Evolutionary conservation across 176 grass and related monocot species (phyloP), one percentile per base, ranked within the genome.

Genomic region (Canna indica): DNA sequence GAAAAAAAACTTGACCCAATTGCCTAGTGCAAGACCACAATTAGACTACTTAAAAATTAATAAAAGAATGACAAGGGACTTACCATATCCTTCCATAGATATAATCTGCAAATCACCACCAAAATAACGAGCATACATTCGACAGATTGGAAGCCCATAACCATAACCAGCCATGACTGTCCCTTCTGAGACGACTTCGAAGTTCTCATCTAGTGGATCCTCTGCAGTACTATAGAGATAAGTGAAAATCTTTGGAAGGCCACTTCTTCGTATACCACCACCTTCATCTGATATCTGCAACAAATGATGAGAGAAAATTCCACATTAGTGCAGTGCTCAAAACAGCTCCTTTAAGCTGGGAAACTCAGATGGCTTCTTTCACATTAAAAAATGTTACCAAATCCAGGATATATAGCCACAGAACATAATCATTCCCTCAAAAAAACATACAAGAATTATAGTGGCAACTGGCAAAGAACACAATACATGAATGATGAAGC

Each of bases 61-160:
- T 12, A 45, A 22, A 58, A 74, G 61, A 64, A 32, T 65, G 70
- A n/a, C n/a, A n/a, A n/a, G n/a, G 47, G 45, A 56, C 79, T 68
- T 87, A 97, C 93, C 93, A 75, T 97, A 97, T 89, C 93, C 93
- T 85, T 97, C 93, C 93, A 97, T 97, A 39, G 93, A 91, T 73
- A 97, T 91, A 45, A 97, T 92, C 77, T 97, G 88, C 69, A 97
- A 50, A 74, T 97, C 93, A 5, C 93, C 93, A 47, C 93, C 93
- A 59, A 97, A 97, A 85, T 97, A 97, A 75, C 88, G 79, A 73
- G 88, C 93, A 76, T 97, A 97, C 46, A 97, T 85, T 59, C 88
- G 93, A 63, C 88, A 90, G 65, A 97, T 97, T 0, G 93, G 93
- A 27, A 97, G 78, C 22, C 93, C 93, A 74, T 75, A 97, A 28